phyloP scores from a whole-genome alignment of 495 filamentous ascomycete genomes.

The Penicillium riverlandense region DNA sequence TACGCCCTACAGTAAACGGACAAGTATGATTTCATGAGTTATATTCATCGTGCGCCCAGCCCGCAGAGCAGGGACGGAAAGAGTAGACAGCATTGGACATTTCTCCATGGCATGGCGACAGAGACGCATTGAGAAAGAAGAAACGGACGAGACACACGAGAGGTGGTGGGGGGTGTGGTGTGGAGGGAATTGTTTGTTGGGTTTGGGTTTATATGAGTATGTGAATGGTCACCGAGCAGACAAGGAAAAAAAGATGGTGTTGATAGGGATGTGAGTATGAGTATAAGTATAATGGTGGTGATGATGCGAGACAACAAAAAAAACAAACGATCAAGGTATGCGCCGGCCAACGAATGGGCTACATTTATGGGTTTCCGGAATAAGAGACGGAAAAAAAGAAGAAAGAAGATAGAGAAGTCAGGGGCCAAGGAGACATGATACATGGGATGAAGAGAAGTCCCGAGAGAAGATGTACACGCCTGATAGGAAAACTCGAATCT shows the following conservation, averaged over 20 bases:
- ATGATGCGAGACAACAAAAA: slow-evolving; percentile 1
- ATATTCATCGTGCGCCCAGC: slow-evolving; percentile 23
- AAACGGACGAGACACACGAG: no score
- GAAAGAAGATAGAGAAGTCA: slow-evolving; percentile 10
- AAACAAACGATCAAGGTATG: slow-evolving; percentile 4
- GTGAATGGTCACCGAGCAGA: no score
- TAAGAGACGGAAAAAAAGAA: slow-evolving; percentile 4
- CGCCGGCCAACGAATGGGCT: slow-evolving; percentile 18
- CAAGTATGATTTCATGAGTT: slow-evolving; percentile 9
- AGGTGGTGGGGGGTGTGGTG: no score
- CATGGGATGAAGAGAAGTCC: slow-evolving; percentile 17
- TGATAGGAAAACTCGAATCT: slow-evolving; percentile 4
- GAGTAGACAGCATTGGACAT: no score
- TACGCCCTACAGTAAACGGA: no score
- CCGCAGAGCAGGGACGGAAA: no score
- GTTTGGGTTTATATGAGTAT: no score
- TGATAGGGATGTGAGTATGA: neutral
- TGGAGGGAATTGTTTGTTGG: no score
- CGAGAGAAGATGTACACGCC: slow-evolving; percentile 11
- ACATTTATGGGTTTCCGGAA: slow-evolving; percentile 18
- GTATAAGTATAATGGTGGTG: slow-evolving; percentile 2
- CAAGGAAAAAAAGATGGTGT: no score
- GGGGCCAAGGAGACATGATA: slow-evolving; percentile 27
- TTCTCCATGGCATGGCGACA: no score
- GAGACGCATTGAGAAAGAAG: no score